Conservation (phyloP, 2,329 filamentous ascomycete genomes). For the Fusarium neocosmosporiellum region DNA sequence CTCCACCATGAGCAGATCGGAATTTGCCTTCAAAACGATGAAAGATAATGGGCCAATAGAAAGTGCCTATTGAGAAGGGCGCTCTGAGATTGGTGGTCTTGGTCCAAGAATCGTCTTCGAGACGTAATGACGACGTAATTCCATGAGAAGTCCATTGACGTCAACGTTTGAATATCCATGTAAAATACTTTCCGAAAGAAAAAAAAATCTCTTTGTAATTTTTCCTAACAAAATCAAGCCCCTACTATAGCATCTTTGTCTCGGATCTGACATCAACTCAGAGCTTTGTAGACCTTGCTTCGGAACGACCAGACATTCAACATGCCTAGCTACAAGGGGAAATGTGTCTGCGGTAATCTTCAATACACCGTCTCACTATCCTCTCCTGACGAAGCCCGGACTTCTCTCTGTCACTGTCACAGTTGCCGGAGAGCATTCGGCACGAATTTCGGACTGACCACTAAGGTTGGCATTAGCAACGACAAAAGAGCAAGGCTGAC, state of each 20-base stretch:
- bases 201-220: neutral
- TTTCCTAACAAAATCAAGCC: neutral
- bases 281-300: accelerated
- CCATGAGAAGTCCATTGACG: constrained; percentile 14
- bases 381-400: constrained; percentile 21
- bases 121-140: constrained; percentile 3
- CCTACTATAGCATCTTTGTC: neutral
- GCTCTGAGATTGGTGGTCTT: neutral
- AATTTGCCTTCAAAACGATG: too few species aligned
- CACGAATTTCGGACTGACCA: constrained; percentile 27
- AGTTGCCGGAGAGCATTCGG: constrained; percentile 26
- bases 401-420: constrained; percentile 16
- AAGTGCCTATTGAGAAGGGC: neutral
- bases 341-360: constrained; percentile 26
- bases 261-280: neutral
- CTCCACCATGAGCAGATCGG: too few species aligned
- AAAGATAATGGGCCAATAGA: neutral
- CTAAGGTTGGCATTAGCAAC: neutral
- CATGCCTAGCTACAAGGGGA: constrained; percentile 21
- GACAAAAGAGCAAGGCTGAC: neutral
- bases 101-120: neutral
- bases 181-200: neutral
- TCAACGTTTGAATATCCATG: neutral
- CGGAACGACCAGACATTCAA: neutral
- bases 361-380: constrained; percentile 18